Evolutionary conservation across 208 protist genomes (phyloP), one percentile per base, ranked within the genome.

Genomic region (Kentomonas sorsogonicus): DNA sequence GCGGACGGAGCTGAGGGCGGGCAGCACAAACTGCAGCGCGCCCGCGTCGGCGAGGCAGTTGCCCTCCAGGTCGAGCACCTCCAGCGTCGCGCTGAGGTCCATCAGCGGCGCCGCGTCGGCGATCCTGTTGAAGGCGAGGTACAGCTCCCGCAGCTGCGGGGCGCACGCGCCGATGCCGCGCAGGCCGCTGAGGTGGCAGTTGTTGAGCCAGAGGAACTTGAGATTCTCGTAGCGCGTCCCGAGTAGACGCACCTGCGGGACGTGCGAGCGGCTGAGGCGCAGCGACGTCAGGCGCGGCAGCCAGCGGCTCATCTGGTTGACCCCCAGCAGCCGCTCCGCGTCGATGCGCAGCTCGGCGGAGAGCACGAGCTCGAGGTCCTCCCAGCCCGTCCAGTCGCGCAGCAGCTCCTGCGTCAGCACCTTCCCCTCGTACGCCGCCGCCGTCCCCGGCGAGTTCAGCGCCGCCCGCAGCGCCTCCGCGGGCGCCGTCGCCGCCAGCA

Each of bases 41-140:
- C 20, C 40, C n/a, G 40, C 54, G 48, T 85, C 77, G 2, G 50
- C 57, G 30, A 96, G 60, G 20, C 77, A 48, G 64, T 96, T 96
- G 48, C 79, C 89, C 60, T 96, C 86, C 31, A 94, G 58, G 38
- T 96, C 90, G 2, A 94, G 72, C 36, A 94, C 85, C 47, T 90
- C 61, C 20, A 96, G 69, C 31, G 78, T 85, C 38, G 73, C 72
- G 26, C 70, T 74, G 20, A 92, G 40, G 31, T 79, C 80, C 34
- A 83, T 61, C 15, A 94, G 53, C 11, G 77, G 78, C 0, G 69
- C 66, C 2, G 91, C 58, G 59, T 93, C 77, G 1, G 34, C 38
- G 9, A 96, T 51, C 22, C 45, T 47, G 53, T 96, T 96, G 60
- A 96, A 96, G n/a, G 86, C 69, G 9, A 77, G 52, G 59, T 94